These are phyloP conservation scores for Xerocomus spinulosus DNA, from an alignment of 768 basidiomycete species.

Conservation along the genomic window DNA sequence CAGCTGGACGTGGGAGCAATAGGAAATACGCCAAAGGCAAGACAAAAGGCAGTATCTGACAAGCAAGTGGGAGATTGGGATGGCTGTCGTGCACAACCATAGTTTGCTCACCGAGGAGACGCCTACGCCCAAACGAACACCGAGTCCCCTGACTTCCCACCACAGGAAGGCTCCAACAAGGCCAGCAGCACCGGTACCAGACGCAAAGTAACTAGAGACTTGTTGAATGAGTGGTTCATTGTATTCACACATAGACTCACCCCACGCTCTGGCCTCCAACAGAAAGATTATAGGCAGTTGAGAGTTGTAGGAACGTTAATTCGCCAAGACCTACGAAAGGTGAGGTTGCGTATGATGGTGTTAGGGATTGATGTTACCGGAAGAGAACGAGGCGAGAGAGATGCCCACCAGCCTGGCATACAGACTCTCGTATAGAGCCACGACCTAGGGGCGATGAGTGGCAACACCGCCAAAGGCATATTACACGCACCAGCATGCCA, in stretches of 20 bases:
- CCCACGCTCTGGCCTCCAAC: conserved; percentile 78
- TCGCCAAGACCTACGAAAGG: conserved; percentile 76
- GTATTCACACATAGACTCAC: conserved; percentile 33
- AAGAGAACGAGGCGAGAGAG: conserved; percentile 78
- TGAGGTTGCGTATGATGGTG: conserved; percentile 4
- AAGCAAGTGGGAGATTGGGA: background rate
- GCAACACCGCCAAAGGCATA: background rate
- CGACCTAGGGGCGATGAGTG: conserved; percentile 47
- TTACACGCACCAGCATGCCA: conserved; percentile 78
- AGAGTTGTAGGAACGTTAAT: conserved; percentile 91
- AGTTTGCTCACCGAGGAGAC: conserved; percentile 62
- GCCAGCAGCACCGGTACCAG: conserved; percentile 92
- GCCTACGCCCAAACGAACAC: conserved; percentile 79
- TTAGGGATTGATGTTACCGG: conserved; percentile 46
- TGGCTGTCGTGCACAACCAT: background rate
- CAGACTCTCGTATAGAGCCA: conserved; percentile 67
- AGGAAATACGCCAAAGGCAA: conserved; percentile 75
- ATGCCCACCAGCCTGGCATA: conserved; percentile 76
- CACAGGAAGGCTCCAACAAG: conserved; percentile 89
- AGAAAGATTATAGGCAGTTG: conserved; percentile 73
- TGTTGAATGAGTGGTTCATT: background rate
- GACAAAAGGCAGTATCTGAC: conserved; percentile 74
- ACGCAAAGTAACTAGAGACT: conserved; percentile 75
- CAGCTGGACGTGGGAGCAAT: conserved; percentile 61
- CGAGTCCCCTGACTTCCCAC: conserved; percentile 88